Evolutionary conservation across 163 green algal genomes (phyloP).

Genomic region (Scenedesmus sp.): DNA sequence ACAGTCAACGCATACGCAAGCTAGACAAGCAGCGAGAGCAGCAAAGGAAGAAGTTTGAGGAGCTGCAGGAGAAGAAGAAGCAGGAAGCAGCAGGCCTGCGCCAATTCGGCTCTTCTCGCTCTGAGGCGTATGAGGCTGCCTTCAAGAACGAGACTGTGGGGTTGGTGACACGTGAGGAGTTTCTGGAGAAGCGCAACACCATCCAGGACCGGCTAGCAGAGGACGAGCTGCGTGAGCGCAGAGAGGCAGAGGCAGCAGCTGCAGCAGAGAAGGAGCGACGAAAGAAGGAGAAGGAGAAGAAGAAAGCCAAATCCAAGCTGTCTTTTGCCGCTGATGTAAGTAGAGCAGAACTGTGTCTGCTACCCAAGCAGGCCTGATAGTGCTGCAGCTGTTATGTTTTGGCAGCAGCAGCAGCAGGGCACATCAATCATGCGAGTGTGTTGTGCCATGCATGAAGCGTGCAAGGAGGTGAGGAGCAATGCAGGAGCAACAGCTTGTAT

Average conservation of each 20-base stretch:
- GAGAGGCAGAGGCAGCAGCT: constrained; percentile 64
- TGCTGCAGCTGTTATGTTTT: background rate
- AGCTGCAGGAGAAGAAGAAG: constrained; percentile 69
- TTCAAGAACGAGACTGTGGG: constrained; percentile 95
- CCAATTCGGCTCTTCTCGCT: constrained; percentile 80
- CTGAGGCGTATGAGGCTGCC: constrained; percentile 83
- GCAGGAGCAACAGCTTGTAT: background rate
- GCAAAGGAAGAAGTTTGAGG: constrained; percentile 81
- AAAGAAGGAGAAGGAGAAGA: constrained; percentile 70
- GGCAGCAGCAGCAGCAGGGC: background rate
- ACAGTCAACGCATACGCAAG: constrained; percentile 77
- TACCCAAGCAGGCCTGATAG: no score
- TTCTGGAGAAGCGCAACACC: constrained; percentile 85
- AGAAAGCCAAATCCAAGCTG: constrained; percentile 71
- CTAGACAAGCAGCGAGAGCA: constrained; percentile 85
- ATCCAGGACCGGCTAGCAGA: constrained; percentile 73
- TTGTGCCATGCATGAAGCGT: background rate
- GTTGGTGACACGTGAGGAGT: constrained; percentile 92
- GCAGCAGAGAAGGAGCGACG: constrained; percentile 63
- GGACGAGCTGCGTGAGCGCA: constrained; percentile 68
- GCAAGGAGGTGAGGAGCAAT: background rate
- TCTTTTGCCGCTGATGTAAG: constrained; percentile 75
- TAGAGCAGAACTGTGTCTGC: background rate
- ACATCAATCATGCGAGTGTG: background rate
- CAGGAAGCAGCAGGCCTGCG: constrained; percentile 75